phyloP scores from a whole-genome alignment of 2,329 filamentous ascomycete genomes.

The Ophiocordyceps camponoti-floridani region DNA sequence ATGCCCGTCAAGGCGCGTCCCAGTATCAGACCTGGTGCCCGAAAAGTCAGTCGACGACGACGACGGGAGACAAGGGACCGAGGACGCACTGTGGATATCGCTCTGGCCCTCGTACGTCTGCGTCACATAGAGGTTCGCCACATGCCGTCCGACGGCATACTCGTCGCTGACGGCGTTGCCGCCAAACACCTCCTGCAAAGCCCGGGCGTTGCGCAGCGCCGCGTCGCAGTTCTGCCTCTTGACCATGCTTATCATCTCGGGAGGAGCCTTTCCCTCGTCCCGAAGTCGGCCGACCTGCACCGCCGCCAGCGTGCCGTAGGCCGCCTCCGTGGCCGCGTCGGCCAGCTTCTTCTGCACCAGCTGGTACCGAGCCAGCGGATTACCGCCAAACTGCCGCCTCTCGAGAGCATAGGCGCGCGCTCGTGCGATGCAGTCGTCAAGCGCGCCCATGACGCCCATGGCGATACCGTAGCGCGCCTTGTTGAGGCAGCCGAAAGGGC shows the following conservation, averaged over 20 bases:
- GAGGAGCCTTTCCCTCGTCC: slow-evolving; percentile 70
- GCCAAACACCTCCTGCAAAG: slow-evolving; percentile 87
- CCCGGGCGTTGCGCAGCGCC: slow-evolving; percentile 61
- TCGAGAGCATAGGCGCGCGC: slow-evolving; percentile 80
- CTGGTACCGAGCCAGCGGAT: slow-evolving; percentile 90
- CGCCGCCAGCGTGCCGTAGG: slow-evolving; percentile 78
- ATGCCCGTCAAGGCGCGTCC: slow-evolving; percentile 55
- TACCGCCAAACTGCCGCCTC: slow-evolving; percentile 88
- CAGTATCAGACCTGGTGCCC: slow-evolving; percentile 43
- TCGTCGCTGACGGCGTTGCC: slow-evolving; percentile 98
- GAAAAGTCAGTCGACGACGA: neutral
- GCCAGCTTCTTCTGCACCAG: slow-evolving; percentile 95
- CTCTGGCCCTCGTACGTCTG: slow-evolving; percentile 98
- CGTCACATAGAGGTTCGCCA: slow-evolving; percentile 89
- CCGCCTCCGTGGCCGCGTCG: slow-evolving; percentile 78
- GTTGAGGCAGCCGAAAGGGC: slow-evolving; percentile 89
- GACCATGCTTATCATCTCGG: slow-evolving; percentile 94
- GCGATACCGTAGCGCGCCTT: slow-evolving; percentile 87
- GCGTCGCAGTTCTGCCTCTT: slow-evolving; percentile 96
- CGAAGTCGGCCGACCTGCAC: slow-evolving; percentile 86
- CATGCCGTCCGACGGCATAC: slow-evolving; percentile 86
- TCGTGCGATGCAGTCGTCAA: slow-evolving; percentile 77
- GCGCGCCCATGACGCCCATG: slow-evolving; percentile 79
- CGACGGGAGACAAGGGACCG: neutral
- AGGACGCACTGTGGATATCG: slow-evolving; percentile 75